Base-by-base conservation (phyloP, 1,139 yeast genomes). In the Suhomyces kunorum region DNA sequence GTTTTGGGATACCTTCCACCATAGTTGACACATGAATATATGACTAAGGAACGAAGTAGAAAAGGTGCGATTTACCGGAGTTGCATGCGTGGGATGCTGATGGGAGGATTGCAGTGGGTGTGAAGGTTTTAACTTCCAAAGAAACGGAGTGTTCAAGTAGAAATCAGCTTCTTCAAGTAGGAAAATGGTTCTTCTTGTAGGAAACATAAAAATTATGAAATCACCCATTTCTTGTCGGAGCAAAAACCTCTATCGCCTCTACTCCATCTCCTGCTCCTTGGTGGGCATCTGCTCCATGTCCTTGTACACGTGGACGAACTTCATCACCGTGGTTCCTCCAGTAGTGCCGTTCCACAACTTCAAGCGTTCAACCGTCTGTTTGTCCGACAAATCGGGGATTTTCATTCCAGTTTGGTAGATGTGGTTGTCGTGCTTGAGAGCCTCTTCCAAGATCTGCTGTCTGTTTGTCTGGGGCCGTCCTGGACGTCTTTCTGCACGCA, bases 391-490 rank as follows among this genome's bases (percentile, higher is more conserved):
- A 59, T 88, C 89, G 0, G 97, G 96, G 6, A 85, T 71, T 40
- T 68, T 61, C 64, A 82, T 82, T 0, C 98, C 98, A 1, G 87
- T 74, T 12, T 65, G 68, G 56, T 76, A 88, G 40, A 83, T 78
- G 27, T 76, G 76, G 36, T 56, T 42, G 47, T 89, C 96, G 35
- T 73, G 67, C 39, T 82, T 80, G 33, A 72, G 71, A 53, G 78
- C 78, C 48, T 76, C 78, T 52, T 86, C 85, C 44, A 89, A 63
- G 25, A 76, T 54, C 49, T 80, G 81, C 55, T 87, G 96, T 56
- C 81, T 79, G 45, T 74, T 76, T 8, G 85, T 65, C 15, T 87
- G 76, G 7, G 98, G 96, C 64, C 98, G 76, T n/a, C 95, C 95
- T 12, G 89, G 81, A 56, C 96, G 76, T 68, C 95, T 78, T 40